Base-by-base conservation (phyloP, 345 rosid species). In the Populus pruinosa region DNA sequence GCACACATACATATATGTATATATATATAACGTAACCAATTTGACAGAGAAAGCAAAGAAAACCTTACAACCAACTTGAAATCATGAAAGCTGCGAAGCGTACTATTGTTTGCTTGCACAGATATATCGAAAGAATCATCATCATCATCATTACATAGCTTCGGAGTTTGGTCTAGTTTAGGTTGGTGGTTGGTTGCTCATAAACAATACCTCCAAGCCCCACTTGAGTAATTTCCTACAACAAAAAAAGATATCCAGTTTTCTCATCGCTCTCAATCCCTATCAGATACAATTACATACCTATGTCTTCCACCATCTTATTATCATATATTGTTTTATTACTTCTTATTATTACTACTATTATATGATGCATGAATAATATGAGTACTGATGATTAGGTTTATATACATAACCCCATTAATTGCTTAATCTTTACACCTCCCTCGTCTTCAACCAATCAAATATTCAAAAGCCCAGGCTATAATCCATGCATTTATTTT, bases 21-120 rank as follows among this genome's bases (percentile, higher is more conserved):
- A 4, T 33, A 4, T 64, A 5, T 29, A 11, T 17, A 14, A 12
- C 23, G 18, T 25, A 31, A 17, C n/a, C 39, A 73, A 39, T 35
- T 55, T 53, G 64, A 62, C 14, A 20, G 27, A 2, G 64, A 12
- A 14, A 38, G 75, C 25, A 12, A 73, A 4, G 23, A 23, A 36
- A 29, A 38, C 43, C 12, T 31, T 67, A 76, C 62, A 67, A 79
- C 78, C 70, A 80, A 80, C 84, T 76, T 85, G 73, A 80, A 78
- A 16, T 10, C 2, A 9, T 49, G 41, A 39, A 85, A 29, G 82
- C 76, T 75, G 78, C 71, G 77, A 47, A 55, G 43, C 73, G 11
- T 41, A 31, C 38, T 53, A 36, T 27, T 27, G 29, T 27, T 27
- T 27, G 43, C 10, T 66, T 53, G 16, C 76, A 43, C 50, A 75